These are phyloP conservation scores for Trametes cinnabarina DNA, from an alignment of 768 basidiomycete species.

Conservation along the genomic window DNA sequence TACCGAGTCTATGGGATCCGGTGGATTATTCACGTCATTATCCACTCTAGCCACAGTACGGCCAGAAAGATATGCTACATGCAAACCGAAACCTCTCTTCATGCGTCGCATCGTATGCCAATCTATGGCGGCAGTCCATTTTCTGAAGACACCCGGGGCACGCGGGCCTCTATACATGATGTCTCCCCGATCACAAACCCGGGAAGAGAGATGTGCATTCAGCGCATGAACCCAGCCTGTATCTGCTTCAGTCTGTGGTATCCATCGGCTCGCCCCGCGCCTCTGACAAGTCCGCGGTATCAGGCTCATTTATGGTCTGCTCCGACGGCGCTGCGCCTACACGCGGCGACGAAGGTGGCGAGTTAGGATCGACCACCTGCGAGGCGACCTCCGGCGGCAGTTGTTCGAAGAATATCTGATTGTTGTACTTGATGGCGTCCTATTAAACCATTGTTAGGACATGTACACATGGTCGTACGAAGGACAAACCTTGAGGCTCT, in stretches of 20 bases:
- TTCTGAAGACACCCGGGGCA: too few relatives aligned
- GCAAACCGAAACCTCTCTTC: too few relatives aligned
- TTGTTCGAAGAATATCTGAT: slow-evolving; percentile 35
- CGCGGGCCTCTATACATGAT: too few relatives aligned
- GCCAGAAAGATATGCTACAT: too few relatives aligned
- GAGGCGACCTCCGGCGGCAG: slow-evolving; percentile 31
- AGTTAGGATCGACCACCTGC: slow-evolving; percentile 24
- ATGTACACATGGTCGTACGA: too few relatives aligned
- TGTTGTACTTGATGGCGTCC: slow-evolving; percentile 39
- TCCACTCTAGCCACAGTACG: too few relatives aligned
- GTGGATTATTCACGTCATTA: too few relatives aligned
- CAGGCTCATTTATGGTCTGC: slow-evolving; percentile 22
- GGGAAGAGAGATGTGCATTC: too few relatives aligned
- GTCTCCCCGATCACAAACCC: too few relatives aligned
- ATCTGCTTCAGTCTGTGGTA: not conserved
- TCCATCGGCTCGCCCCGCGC: slow-evolving; percentile 27
- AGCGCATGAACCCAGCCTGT: not conserved
- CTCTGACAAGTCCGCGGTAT: slow-evolving; percentile 19
- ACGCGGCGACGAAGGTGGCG: slow-evolving; percentile 23
- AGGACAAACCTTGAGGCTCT: slow-evolving; percentile 28
- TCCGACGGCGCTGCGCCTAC: slow-evolving; percentile 17
- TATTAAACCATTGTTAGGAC: slow-evolving; percentile 3
- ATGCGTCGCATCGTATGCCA: too few relatives aligned
- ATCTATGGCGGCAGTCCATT: too few relatives aligned
- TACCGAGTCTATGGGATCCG: too few relatives aligned